Evolutionary conservation across 352 stramenopile species (phyloP), one percentile per base, ranked within the genome.

Genomic region (Globisporangium cystogenes): DNA sequence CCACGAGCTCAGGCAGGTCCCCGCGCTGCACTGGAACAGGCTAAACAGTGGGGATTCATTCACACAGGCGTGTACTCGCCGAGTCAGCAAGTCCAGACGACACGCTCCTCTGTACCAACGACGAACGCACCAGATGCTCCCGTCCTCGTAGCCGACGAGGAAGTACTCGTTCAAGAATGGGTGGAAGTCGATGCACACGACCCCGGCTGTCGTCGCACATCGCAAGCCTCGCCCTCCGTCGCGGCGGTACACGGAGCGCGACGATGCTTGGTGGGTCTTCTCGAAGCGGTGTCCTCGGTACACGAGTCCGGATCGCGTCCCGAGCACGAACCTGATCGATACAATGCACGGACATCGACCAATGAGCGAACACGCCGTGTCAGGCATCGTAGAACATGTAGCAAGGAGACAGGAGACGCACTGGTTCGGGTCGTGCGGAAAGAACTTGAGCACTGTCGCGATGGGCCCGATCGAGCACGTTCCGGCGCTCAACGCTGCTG

Each of bases 91-190:
- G 47, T 16, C 36, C 42, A 18, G n/a, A 10, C 29, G 29, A 33
- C 10, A 10, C 10, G 29, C 5, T 10, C 6, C 31, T 36, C 11
- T 12, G 31, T 12, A 8, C 11, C 31, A 14, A 14, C 11, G 4
- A 36, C 14, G 10, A 33, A 44, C 55, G 44, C 43, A 80, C 70
- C 72, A 80, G 15, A 86, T 66, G 12, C 59, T 58, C 27, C 76
- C 79, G 39, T 90, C 79, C 36, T 70, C 64, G 41, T 86, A 90
- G 0, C 79, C 79, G 2, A 72, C 79, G 21, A 90, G 70, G 37
- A 90, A 87, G 59, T 86, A 86, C 23, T 67, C 51, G 0, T 53
- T 21, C 12, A 67, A 42, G 23, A 79, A 72, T 20, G 76, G 76
- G 51, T 86, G 70, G 35, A 83, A 85, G 14, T 65, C 76, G 37